Evolutionary conservation across 78 protist species (phyloP).

Genomic region (Dictyostelium firmibasis): DNA sequence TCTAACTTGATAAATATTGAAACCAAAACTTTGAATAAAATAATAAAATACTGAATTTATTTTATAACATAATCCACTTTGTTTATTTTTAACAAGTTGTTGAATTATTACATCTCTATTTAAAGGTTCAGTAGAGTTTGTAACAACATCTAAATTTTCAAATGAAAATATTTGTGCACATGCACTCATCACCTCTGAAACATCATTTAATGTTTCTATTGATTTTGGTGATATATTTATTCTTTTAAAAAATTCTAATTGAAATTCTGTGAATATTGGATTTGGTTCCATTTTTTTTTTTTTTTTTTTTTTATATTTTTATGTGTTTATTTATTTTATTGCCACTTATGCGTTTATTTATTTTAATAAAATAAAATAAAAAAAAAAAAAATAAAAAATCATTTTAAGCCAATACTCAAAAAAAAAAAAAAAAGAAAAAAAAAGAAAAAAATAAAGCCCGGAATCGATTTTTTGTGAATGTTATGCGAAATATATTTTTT

Average conservation of each 20-base stretch:
- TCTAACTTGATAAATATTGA: neutral
- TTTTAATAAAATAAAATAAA: too few species aligned
- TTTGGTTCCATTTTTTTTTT: neutral
- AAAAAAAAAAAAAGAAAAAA: too few species aligned
- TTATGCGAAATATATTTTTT: too few species aligned
- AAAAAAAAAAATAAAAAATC: too few species aligned
- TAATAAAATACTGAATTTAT: conserved; percentile 18
- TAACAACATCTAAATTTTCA: conserved; percentile 27
- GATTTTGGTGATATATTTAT: neutral
- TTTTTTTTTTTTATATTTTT: too few species aligned
- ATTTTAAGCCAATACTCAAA: too few species aligned
- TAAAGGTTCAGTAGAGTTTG: neutral
- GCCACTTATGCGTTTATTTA: too few species aligned
- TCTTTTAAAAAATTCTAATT: neutral
- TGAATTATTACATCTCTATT: conserved; percentile 5
- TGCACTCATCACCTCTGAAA: neutral
- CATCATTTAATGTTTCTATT: neutral
- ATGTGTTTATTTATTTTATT: too few species aligned
- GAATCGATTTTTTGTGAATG: too few species aligned
- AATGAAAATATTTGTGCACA: neutral
- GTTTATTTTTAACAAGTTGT: neutral
- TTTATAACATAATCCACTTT: conserved; percentile 35
- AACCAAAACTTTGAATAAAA: conserved; percentile 8
- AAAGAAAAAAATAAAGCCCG: too few species aligned
- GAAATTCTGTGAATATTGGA: neutral